Base-by-base conservation (phyloP, 202 grass and related monocot species). In the Cymbopogon flexuosus region DNA sequence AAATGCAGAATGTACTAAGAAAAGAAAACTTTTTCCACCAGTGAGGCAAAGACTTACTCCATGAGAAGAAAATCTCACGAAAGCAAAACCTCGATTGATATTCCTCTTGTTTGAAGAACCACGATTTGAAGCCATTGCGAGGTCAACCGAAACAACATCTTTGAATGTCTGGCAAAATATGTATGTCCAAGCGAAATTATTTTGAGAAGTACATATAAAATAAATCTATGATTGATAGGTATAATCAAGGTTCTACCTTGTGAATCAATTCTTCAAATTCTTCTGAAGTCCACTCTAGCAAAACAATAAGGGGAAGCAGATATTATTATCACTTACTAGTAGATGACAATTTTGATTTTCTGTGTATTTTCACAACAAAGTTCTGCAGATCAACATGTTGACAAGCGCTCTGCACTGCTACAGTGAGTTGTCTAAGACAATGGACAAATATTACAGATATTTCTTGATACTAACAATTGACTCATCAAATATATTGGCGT, bases 61-160 rank as follows among this genome's bases (percentile, higher is more conserved):
- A 87, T 93, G 93, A 81, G 90, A 93, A 71, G 88, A 77, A 84
- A 93, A 97, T 47, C 62, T 90, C 61, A 97, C 90, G 59, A 97
- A 91, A 60, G 81, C 93, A 91, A 91, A 93, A 54, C 93, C 93
- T 72, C 93, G 74, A 66, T 97, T 93, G 57, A 89, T 57, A 82
- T 73, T 79, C 21, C 59, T 91, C 81, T 81, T 97, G 13, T 56
- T 84, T 70, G 77, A 84, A 73, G 88, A 88, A 79, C 83, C 78
- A 87, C 12, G 8, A 74, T 68, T 76, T 84, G 79, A 79, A 87
- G 84, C 45, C 79, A 81, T 87, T 71, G 90, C 84, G 81, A 97
- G 93, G 58, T 97, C 86, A 82, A 97, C 84, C 8, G 88, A 93
- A 65, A 91, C 24, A 68, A 97, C 90, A 85, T 93, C 93, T 91